A percentile compares a stretch with the other conserved stretches of the same genome.
Conservation (phyloP, 108 stramenopile genomes). For the Pseudonitzschia pungens region DNA sequence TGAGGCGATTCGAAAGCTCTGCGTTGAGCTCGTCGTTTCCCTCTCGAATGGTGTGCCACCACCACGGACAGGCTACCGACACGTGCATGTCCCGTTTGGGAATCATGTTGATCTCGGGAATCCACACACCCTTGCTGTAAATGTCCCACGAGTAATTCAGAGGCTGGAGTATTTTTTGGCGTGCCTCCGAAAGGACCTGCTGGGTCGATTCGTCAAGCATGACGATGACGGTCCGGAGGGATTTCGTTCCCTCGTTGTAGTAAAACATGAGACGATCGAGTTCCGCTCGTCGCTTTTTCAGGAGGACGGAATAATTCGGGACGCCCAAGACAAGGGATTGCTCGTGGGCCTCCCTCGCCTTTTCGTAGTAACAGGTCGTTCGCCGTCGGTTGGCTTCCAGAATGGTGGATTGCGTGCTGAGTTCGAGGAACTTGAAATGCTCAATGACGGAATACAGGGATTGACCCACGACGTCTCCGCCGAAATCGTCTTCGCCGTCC, state of each 20-base stretch:
- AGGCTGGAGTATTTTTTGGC: constrained; percentile 41
- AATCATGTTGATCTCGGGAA: constrained; percentile 48
- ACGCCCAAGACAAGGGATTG: constrained; percentile 38
- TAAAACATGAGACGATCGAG: constrained; percentile 31
- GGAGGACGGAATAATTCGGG: constrained; percentile 21
- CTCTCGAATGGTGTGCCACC: constrained; percentile 58
- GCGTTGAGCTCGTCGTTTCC: constrained; percentile 46
- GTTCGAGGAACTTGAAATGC: constrained; percentile 36
- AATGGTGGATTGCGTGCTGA: constrained; percentile 35
- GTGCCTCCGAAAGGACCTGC: constrained; percentile 38
- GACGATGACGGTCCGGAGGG: constrained; percentile 51
- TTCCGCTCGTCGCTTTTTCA: constrained; percentile 31
- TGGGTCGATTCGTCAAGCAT: constrained; percentile 46
- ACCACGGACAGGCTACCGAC: constrained; percentile 60
- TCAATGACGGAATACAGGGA: constrained; percentile 39
- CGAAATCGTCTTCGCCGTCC: constrained; percentile 1
- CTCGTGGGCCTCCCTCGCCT: constrained; percentile 43
- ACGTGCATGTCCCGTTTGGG: constrained; percentile 56
- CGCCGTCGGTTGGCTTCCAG: constrained; percentile 53
- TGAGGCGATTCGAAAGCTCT: constrained; percentile 39
- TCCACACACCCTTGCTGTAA: constrained; percentile 45
- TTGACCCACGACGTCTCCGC: constrained; percentile 26
- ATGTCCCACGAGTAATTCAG: constrained; percentile 41
- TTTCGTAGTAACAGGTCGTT: constrained; percentile 44
- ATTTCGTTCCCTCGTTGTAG: constrained; percentile 42